A percentile compares a stretch with the other conserved stretches of the same genome.
Evolutionary conservation across 768 basidiomycete genomes (phyloP).

Genomic region (Suillus decipiens): DNA sequence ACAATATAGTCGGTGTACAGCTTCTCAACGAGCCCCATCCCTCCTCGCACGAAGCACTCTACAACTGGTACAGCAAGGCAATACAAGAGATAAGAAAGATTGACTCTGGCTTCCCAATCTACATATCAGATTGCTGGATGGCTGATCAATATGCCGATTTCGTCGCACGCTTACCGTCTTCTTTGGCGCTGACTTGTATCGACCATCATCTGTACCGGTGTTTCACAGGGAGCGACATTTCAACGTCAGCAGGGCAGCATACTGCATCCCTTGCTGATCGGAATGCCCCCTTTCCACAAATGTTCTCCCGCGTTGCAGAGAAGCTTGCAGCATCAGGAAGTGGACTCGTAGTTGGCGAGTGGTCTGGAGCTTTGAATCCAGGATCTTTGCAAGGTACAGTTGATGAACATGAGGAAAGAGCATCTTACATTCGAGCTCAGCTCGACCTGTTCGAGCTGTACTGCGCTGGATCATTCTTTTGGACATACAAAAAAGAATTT

Average conservation of each 20-base stretch:
- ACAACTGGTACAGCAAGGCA: conserved; percentile 63
- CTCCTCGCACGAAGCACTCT: conserved; percentile 48
- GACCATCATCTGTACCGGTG: conserved; percentile 88
- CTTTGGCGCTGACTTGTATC: conserved; percentile 51
- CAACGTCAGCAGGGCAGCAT: conserved; percentile 56
- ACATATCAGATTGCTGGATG: conserved; percentile 78
- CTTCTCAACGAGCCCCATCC: conserved; percentile 64
- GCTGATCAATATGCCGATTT: conserved; percentile 63
- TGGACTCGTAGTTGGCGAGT: conserved; percentile 72
- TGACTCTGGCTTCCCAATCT: conserved; percentile 62
- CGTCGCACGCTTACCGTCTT: conserved; percentile 37
- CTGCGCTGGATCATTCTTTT: conserved; percentile 81
- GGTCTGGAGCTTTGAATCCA: conserved; percentile 75
- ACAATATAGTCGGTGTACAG: conserved; percentile 56
- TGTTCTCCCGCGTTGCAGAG: conserved; percentile 40
- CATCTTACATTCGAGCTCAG: conserved; percentile 62
- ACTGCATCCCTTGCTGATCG: conserved; percentile 46
- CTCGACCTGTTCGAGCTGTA: conserved; percentile 60
- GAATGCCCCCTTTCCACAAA: conserved; percentile 40
- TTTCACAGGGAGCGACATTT: conserved; percentile 62
- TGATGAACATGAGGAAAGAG: conserved; percentile 43
- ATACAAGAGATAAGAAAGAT: conserved; percentile 53
- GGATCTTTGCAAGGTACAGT: conserved; percentile 52
- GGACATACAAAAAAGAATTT: conserved; percentile 77
- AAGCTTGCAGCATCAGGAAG: conserved; percentile 44